Evolutionary conservation across 2,329 filamentous ascomycete genomes (phyloP), one percentile per base, ranked within the genome.

Genomic region (Aspergillus niger): DNA sequence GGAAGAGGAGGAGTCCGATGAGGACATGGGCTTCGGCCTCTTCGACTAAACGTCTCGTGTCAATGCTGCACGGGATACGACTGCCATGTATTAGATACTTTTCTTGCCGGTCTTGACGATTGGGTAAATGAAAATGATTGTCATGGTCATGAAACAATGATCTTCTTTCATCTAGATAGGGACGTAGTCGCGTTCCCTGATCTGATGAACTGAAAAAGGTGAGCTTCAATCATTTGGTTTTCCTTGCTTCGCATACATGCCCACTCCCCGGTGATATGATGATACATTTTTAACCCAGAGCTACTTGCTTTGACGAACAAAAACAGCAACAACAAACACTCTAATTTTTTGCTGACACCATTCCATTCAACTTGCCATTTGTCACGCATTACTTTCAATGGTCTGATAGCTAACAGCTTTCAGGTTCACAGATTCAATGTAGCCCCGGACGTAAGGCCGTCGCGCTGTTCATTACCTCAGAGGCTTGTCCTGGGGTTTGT

Each of bases 1-100:
- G 65, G 83, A 88, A 76, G 82, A 88, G 71, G 88, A 89, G 68
- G 86, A 89, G 70, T 86, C 87, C 66, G 89, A 82, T 58, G 84
- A 85, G 53, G 84, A 84, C 72, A 75, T 74, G 67, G 88, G 89
- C 78, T 92, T 94, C 84, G 91, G 89, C 86, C 87, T 94, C 77
- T 94, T 95, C 79, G 84, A 85, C 76, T 86, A 86, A 82, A 71
- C 70, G 62, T 66, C 53, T 71, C 62, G 58, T 58, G 59, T 60
- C 38, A 30, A 56, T 36, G 17, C 10, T 67, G 53, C 56, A 66
- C 64, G 63, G 61, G 70, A 68, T 69, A 69, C 65, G 69, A 71
- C 60, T 67, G 64, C 70, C 69, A 75, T 78, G 72, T 76, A 76
- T 70, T 74, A 75, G 71, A 73, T 72, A 67, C 62, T 70, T 69